phyloP scores from a whole-genome alignment of 257 asterid species.

The Salvia miltiorrhiza region DNA sequence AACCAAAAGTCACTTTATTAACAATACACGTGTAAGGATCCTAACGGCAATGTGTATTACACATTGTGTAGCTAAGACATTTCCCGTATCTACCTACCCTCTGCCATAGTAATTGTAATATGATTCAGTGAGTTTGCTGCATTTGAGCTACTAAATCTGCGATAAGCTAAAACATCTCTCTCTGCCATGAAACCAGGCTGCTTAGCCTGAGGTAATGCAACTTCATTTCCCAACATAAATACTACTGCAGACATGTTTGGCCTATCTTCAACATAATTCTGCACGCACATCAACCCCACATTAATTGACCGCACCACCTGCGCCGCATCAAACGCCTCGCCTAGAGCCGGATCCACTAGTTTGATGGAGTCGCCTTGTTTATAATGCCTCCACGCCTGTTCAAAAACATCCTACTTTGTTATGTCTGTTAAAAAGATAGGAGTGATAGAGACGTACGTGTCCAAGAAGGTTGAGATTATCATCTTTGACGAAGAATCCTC shows the following conservation, averaged over 20 bases:
- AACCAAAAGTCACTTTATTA: too few species aligned
- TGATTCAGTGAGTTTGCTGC: too few species aligned
- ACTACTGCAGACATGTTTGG: background rate
- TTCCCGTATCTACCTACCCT: too few species aligned
- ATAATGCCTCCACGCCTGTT: background rate
- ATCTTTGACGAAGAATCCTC: conserved; percentile 15
- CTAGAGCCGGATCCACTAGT: background rate
- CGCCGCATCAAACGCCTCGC: background rate
- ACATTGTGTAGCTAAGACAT: too few species aligned
- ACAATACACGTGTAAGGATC: too few species aligned
- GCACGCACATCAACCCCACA: background rate
- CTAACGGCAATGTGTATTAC: too few species aligned
- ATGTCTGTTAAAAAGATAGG: too few species aligned
- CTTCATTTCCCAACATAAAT: background rate
- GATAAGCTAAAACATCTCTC: background rate
- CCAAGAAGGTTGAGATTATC: conserved; percentile 15
- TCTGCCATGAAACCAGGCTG: background rate
- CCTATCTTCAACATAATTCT: background rate
- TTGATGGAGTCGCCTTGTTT: background rate
- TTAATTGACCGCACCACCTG: background rate
- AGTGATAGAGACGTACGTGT: background rate
- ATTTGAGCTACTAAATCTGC: background rate
- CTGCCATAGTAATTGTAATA: background rate
- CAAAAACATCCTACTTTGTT: too few species aligned
- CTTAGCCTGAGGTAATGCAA: background rate